Conservation (phyloP, 2,329 filamentous ascomycete genomes). For the Scytalidium sp. region DNA sequence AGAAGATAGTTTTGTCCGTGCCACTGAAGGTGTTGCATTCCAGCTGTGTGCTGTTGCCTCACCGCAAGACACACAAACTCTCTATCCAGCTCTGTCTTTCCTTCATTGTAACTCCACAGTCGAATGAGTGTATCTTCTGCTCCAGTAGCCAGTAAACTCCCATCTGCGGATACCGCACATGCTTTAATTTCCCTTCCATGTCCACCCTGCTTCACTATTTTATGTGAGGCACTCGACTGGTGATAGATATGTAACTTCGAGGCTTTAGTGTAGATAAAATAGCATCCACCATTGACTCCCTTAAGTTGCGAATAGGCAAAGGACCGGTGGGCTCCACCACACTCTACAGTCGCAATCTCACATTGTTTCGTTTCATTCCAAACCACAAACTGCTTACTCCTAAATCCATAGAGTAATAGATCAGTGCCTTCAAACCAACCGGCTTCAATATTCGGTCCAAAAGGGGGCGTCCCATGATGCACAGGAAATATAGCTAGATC, state of each 20-base stretch:
- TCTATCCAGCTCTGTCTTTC: slow-evolving; percentile 5
- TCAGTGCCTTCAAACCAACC: slow-evolving; percentile 57
- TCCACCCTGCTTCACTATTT: slow-evolving; percentile 60
- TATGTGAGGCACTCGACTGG: slow-evolving; percentile 37
- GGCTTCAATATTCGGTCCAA: slow-evolving; percentile 75
- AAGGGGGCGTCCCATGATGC: slow-evolving; percentile 66
- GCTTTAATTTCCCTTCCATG: slow-evolving; percentile 87
- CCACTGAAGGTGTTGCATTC: slow-evolving; percentile 72
- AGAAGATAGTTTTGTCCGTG: slow-evolving; percentile 65
- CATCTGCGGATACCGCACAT: slow-evolving; percentile 41
- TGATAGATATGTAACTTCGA: slow-evolving; percentile 44
- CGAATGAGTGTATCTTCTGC: slow-evolving; percentile 74
- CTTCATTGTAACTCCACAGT: slow-evolving; percentile 54
- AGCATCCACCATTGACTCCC: slow-evolving; percentile 33
- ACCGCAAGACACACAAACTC: slow-evolving; percentile 51
- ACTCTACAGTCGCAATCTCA: slow-evolving; percentile 71
- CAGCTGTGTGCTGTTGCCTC: slow-evolving; percentile 75
- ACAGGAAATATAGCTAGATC: slow-evolving; percentile 42
- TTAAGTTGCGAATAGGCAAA: slow-evolving; percentile 53
- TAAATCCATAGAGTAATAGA: slow-evolving; percentile 78
- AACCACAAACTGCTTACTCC: slow-evolving; percentile 72
- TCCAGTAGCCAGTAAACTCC: slow-evolving; percentile 58
- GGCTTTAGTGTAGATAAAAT: slow-evolving; percentile 74
- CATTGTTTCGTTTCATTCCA: slow-evolving; percentile 73
- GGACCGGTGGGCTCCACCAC: slow-evolving; percentile 78